phyloP scores from a whole-genome alignment of 2,329 filamentous ascomycete genomes.

The Coleophoma eucalyptorum region DNA sequence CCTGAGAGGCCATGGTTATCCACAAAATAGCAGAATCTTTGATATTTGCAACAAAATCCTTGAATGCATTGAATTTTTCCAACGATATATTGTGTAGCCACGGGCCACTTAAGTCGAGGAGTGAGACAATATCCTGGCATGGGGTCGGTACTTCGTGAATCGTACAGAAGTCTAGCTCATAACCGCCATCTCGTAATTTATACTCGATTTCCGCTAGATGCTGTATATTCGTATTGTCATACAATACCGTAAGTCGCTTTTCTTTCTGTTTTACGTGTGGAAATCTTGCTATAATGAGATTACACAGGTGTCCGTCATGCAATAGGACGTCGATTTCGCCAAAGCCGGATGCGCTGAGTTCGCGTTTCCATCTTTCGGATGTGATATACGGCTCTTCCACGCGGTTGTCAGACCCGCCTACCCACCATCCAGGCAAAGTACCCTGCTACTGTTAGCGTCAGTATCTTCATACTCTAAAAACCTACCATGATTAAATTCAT shows the following conservation, averaged over 20 bases:
- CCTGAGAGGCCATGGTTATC: conserved; percentile 26
- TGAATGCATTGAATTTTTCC: too few species aligned
- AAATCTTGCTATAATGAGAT: too few species aligned
- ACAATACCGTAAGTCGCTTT: conserved; percentile 4
- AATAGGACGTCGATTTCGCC: too few species aligned
- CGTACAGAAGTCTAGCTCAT: conserved; percentile 3
- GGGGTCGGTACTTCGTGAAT: conserved; percentile 6
- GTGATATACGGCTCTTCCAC: background rate
- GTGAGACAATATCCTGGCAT: conserved; percentile 19
- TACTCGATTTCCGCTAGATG: background rate
- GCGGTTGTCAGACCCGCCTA: background rate
- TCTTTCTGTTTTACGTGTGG: too few species aligned
- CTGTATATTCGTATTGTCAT: background rate
- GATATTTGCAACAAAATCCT: too few species aligned
- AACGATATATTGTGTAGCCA: conserved; percentile 24
- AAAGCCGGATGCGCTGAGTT: background rate
- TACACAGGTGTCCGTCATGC: too few species aligned
- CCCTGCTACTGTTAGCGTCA: too few species aligned
- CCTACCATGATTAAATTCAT: background rate
- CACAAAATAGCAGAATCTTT: conserved; percentile 29
- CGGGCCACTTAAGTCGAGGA: conserved; percentile 18
- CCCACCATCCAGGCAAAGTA: background rate
- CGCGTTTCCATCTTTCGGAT: background rate
- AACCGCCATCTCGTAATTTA: conserved; percentile 4
- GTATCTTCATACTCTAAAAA: too few species aligned